Evolutionary conservation across 2,329 filamentous ascomycete genomes (phyloP).

Genomic region (Rhynchosporium agropyri): DNA sequence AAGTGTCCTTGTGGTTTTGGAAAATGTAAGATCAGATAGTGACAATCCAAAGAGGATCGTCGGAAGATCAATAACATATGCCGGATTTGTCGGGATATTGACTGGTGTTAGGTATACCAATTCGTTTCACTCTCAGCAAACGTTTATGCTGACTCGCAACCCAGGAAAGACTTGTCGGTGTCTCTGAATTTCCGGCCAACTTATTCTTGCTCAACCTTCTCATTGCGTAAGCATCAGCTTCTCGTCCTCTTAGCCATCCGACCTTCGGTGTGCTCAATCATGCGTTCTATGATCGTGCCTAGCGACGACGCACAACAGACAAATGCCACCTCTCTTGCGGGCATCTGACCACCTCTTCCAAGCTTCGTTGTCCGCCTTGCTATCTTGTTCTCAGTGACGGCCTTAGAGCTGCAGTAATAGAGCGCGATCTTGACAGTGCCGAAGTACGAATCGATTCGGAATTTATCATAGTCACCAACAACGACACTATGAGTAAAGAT

Average conservation of each 20-base stretch:
- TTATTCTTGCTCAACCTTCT: slow-evolving; percentile 47
- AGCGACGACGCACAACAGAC: neutral
- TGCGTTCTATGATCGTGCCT: slow-evolving; percentile 49
- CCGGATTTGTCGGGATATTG: slow-evolving; percentile 54
- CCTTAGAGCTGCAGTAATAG: slow-evolving; percentile 50
- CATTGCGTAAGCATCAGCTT: slow-evolving; percentile 52
- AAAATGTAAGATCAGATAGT: slow-evolving; percentile 43
- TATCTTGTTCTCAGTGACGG: slow-evolving; percentile 60
- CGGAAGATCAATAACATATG: slow-evolving; percentile 53
- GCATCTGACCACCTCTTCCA: slow-evolving; percentile 38
- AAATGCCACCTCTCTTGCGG: slow-evolving; percentile 22
- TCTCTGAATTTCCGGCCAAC: slow-evolving; percentile 55
- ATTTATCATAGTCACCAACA: slow-evolving; percentile 61
- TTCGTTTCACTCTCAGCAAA: neutral
- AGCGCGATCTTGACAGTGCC: slow-evolving; percentile 57
- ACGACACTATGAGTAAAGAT: slow-evolving; percentile 46
- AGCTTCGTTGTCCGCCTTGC: slow-evolving; percentile 47
- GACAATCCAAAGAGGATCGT: slow-evolving; percentile 45
- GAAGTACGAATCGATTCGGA: slow-evolving; percentile 48
- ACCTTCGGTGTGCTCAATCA: slow-evolving; percentile 50
- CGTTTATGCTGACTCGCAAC: slow-evolving; percentile 2
- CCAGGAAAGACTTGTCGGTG: slow-evolving; percentile 48
- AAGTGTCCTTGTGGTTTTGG: slow-evolving; percentile 44
- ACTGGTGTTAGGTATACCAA: slow-evolving; percentile 49
- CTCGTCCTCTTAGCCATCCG: slow-evolving; percentile 57